Evolutionary conservation across 1,284 basidiomycete species (phyloP), one percentile per base, ranked within the genome.

Genomic region (Apiotrichum gamsii): DNA sequence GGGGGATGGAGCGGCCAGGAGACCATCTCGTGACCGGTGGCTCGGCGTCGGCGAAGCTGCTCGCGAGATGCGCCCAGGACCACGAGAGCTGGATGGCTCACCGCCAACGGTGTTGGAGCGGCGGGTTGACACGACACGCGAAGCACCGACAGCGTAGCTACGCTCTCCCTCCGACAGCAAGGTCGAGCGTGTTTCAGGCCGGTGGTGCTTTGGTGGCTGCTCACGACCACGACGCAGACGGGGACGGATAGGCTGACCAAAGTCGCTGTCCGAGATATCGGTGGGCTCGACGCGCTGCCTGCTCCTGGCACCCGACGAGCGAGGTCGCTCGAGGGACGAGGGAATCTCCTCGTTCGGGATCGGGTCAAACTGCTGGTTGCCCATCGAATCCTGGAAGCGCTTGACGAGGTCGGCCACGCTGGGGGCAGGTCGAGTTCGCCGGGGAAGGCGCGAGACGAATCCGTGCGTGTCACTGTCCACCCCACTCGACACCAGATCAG

Each of bases 371-470:
- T 51, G 39, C n/a, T 54, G 46, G 1, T 49, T 34, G n/a, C 47
- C 46, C 4, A 59, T 50, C 6, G 61, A 55, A 13, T 65, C 62
- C 43, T 73, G 69, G 57, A 91, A 91, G 41, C 83, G 84, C 59
- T 81, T 84, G 15, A 93, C 86, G 18, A 94, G 74, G 51, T 91
- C 87, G 10, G 89, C 87, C 0, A 94, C 88, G 51, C 78, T 85
- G 9, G 77, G 29, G 79, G 47, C 34, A 18, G 39, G 56, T 20
- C 49, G 43, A 1, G 28, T 15, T 10, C 87, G 77, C 10, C 86
- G 77, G 18, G 89, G 89, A 21, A 93, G 72, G 43, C 82, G 78
- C 13, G 89, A 91, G 8, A 72, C 61, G 30, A 70, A 70, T 3
- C 39, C 38, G 3, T 62, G 53, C 0, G 52, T 47, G 37, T 73